Evolutionary conservation across 169 alveolate species (phyloP).

Genomic region (Eimeria sp.): DNA sequence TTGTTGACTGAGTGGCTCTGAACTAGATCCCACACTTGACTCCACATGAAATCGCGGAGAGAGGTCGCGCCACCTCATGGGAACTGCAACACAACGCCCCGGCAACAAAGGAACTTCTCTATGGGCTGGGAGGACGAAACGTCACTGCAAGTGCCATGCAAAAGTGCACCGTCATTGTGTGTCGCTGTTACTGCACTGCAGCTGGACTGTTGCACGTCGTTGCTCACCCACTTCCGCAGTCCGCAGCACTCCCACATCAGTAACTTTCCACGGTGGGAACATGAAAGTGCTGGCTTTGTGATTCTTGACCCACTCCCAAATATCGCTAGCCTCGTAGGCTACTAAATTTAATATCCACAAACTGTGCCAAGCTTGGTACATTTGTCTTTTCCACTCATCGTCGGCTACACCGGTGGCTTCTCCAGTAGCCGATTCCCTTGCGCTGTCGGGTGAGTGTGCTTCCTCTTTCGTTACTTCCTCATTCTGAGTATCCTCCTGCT

Average conservation of each 20-base stretch:
- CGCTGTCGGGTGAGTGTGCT: background rate
- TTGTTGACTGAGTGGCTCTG: background rate
- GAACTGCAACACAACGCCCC: slow-evolving; percentile 11
- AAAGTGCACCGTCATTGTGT: background rate
- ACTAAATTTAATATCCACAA: slow-evolving; percentile 37
- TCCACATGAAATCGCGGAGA: slow-evolving; percentile 48
- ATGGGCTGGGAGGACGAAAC: background rate
- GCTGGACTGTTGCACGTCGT: background rate
- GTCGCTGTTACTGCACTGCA: background rate
- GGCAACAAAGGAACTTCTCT: background rate
- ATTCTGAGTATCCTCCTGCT: background rate
- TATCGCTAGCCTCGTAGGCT: slow-evolving; percentile 40
- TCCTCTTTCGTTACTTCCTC: background rate
- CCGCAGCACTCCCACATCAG: slow-evolving; percentile 35
- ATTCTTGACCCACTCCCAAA: slow-evolving; percentile 42
- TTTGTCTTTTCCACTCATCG: slow-evolving; percentile 13
- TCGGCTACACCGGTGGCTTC: background rate
- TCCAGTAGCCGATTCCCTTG: background rate
- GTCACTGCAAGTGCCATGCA: background rate
- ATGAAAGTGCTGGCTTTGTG: slow-evolving; percentile 29
- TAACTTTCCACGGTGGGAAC: slow-evolving; percentile 55
- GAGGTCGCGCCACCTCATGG: slow-evolving; percentile 71
- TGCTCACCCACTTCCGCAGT: slow-evolving; percentile 62
- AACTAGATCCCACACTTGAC: background rate
- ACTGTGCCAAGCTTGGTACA: slow-evolving; percentile 30